A percentile compares a stretch with the other conserved stretches of the same genome.
Evolutionary conservation across 2,329 filamentous ascomycete species (phyloP).

Genomic region (Alternaria burnsii): DNA sequence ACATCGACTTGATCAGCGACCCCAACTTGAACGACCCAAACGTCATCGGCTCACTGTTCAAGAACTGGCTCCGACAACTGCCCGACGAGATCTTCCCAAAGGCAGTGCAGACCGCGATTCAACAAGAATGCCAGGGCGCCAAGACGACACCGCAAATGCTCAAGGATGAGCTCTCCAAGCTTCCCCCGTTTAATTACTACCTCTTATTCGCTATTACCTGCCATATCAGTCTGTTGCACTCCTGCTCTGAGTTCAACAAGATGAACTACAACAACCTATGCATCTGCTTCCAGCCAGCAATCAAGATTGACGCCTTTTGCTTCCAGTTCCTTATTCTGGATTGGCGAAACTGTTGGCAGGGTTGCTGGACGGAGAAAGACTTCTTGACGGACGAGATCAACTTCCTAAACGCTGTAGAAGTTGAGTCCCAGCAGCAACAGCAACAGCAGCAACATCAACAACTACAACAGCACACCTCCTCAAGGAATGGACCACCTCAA

Average conservation of each 20-base stretch:
- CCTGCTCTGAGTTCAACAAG: constrained; percentile 94
- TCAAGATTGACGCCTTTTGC: constrained; percentile 94
- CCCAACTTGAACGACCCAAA: constrained; percentile 94
- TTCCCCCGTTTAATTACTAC: constrained; percentile 98
- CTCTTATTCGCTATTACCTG: constrained; percentile 97
- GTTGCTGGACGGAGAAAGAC: constrained; percentile 87
- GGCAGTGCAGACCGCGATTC: constrained; percentile 78
- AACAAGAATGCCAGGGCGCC: constrained; percentile 79
- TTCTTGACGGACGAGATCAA: constrained; percentile 57
- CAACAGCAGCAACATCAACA: constrained; percentile 12
- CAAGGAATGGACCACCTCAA: constrained; percentile 39
- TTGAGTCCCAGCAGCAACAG: constrained; percentile 17
- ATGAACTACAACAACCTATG: constrained; percentile 97
- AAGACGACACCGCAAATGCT: constrained; percentile 84
- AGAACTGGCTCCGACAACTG: constrained; percentile 93
- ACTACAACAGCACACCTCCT: constrained; percentile 25
- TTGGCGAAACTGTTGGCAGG: constrained; percentile 97
- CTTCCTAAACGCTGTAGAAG: constrained; percentile 36
- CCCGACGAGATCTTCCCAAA: constrained; percentile 94
- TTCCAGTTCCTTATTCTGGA: constrained; percentile 96
- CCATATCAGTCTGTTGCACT: constrained; percentile 88
- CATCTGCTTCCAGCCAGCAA: constrained; percentile 96
- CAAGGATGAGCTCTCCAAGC: constrained; percentile 88
- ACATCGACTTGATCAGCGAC: constrained; percentile 90
- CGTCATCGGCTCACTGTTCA: constrained; percentile 94